Evolutionary conservation across 768 basidiomycete genomes (phyloP).

Genomic region (Panus rudis): DNA sequence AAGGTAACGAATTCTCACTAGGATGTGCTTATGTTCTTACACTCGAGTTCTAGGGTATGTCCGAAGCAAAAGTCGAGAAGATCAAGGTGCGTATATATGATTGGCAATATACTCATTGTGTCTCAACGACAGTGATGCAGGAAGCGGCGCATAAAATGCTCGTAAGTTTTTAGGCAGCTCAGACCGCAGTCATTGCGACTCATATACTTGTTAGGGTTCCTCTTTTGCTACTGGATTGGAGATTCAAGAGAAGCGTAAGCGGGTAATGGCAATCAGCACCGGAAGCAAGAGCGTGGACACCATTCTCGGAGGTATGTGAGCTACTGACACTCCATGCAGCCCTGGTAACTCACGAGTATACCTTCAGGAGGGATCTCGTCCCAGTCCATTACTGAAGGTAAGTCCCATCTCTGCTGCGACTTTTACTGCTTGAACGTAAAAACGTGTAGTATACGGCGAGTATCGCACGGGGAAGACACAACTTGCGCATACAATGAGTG

Average conservation of each 20-base stretch:
- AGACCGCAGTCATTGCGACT: too few species aligned
- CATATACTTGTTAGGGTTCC: slow-evolving; percentile 54
- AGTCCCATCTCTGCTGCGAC: slow-evolving; percentile 2
- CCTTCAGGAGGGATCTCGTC: slow-evolving; percentile 79
- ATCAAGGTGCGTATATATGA: slow-evolving; percentile 55
- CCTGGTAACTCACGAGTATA: not conserved
- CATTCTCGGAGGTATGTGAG: slow-evolving; percentile 70
- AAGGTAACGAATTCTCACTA: slow-evolving; percentile 46
- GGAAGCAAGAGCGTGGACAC: slow-evolving; percentile 89
- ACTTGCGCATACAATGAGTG: slow-evolving; percentile 91
- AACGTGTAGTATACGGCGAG: slow-evolving; percentile 77
- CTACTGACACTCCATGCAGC: not conserved
- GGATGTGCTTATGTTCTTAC: not conserved
- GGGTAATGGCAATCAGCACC: slow-evolving; percentile 79
- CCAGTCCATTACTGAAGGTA: slow-evolving; percentile 90
- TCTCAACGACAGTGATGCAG: slow-evolving; percentile 29
- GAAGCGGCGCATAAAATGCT: slow-evolving; percentile 87
- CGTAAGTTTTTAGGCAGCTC: slow-evolving; percentile 32
- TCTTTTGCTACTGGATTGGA: slow-evolving; percentile 90
- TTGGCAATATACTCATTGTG: not conserved
- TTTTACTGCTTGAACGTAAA: slow-evolving; percentile 2
- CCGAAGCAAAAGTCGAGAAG: slow-evolving; percentile 96
- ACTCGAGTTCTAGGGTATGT: slow-evolving; percentile 62
- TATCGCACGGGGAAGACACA: slow-evolving; percentile 96
- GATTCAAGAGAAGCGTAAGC: slow-evolving; percentile 78